phyloP scores from a whole-genome alignment of 768 basidiomycete genomes.

The Naganishia onofrii region DNA sequence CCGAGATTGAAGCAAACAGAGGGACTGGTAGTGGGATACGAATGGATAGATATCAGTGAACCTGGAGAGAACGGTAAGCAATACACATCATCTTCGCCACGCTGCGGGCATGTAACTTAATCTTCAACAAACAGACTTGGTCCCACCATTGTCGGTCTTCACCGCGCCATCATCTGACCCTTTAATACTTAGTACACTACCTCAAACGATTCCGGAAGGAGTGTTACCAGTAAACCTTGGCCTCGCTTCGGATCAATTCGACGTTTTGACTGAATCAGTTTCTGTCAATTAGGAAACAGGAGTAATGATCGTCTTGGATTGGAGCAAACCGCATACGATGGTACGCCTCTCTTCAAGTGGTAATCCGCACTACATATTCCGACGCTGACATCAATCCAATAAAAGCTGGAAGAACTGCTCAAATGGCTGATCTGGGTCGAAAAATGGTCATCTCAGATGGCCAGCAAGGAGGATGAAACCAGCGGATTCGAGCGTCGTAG shows the following conservation, averaged over 20 bases:
- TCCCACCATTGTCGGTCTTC: slow-evolving; percentile 84
- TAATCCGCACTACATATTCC: neutral
- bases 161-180: slow-evolving; percentile 79
- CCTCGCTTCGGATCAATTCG: slow-evolving; percentile 59
- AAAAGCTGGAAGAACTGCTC: slow-evolving; percentile 63
- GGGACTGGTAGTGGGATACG: slow-evolving; percentile 78
- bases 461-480: slow-evolving; percentile 54
- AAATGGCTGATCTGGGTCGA: slow-evolving; percentile 86
- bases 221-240: slow-evolving; percentile 54
- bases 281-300: slow-evolving; percentile 42
- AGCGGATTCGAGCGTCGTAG: slow-evolving; percentile 78
- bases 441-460: slow-evolving; percentile 64
- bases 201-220: slow-evolving; percentile 70
- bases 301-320: slow-evolving; percentile 83
- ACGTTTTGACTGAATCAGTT: neutral
- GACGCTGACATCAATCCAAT: neutral
- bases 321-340: slow-evolving; percentile 92
- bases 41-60: slow-evolving; percentile 84
- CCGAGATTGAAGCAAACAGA: slow-evolving; percentile 53
- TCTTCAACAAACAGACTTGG: slow-evolving; percentile 62
- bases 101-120: neutral
- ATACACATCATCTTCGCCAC: neutral
- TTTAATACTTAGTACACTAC: slow-evolving; percentile 68
- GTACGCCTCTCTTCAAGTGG: slow-evolving; percentile 48
- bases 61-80: slow-evolving; percentile 87